Conservation (phyloP, 202 grass and related monocot genomes). For the Carex arenaria region DNA sequence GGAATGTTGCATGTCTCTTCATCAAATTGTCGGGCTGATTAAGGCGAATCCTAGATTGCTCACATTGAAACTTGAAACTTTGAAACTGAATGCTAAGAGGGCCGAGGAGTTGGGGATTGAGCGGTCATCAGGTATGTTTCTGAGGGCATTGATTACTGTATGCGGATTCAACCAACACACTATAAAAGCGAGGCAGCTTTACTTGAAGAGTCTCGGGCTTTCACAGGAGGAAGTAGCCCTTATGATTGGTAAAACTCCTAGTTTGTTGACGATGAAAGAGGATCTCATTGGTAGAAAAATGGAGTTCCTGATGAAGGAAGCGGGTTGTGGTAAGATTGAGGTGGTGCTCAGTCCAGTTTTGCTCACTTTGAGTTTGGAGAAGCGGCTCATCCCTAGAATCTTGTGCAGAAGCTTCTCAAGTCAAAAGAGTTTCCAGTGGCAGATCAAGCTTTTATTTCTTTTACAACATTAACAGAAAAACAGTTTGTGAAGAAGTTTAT, state of each 20-base stretch:
- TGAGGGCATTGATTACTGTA: background rate
- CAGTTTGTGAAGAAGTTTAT: background rate
- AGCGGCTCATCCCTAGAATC: background rate
- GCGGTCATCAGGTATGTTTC: background rate
- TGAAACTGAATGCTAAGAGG: background rate
- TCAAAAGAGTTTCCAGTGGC: slow-evolving; percentile 14
- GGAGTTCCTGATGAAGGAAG: background rate
- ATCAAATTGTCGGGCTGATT: background rate
- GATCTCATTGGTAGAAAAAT: background rate
- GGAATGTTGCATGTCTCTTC: slow-evolving; percentile 18
- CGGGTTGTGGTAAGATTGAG: background rate
- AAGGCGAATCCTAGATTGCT: background rate
- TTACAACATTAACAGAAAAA: background rate
- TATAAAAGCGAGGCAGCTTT: background rate
- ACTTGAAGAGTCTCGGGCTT: slow-evolving; percentile 23
- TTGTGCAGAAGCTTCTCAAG: slow-evolving; percentile 29
- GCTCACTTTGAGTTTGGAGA: background rate
- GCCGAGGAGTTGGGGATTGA: slow-evolving; percentile 22
- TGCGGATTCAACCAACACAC: background rate
- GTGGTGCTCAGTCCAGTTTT: background rate
- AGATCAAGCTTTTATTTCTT: background rate
- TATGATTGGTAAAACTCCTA: background rate
- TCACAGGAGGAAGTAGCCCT: background rate
- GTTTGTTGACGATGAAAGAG: background rate
- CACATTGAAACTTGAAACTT: background rate